These are phyloP conservation scores for Hypsizygus marmoreus DNA, from an alignment of 768 basidiomycete genomes.

Conservation along the genomic window DNA sequence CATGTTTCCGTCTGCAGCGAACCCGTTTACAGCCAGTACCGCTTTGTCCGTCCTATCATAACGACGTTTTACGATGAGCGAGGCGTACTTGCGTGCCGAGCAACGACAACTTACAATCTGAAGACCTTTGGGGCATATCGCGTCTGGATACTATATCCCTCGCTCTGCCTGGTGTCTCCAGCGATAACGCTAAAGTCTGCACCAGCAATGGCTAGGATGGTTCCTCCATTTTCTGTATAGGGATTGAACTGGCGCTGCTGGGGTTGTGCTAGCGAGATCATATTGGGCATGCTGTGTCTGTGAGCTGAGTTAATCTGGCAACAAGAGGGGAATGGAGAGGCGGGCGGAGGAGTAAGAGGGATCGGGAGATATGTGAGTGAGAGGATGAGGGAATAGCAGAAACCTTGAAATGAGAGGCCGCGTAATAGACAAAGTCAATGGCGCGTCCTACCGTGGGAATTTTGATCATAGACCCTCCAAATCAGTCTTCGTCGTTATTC, in stretches of 20 bases:
- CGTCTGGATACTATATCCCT: slow-evolving; percentile 98
- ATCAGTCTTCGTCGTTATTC: slow-evolving; percentile 25
- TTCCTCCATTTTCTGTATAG: slow-evolving; percentile 92
- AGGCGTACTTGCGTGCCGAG: slow-evolving; percentile 6
- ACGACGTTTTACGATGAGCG: slow-evolving; percentile 9
- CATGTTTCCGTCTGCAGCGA: slow-evolving; percentile 96
- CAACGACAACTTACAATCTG: slow-evolving; percentile 65
- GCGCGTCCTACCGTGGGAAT: slow-evolving; percentile 45
- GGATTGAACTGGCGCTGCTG: slow-evolving; percentile 79
- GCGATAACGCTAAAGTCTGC: slow-evolving; percentile 93
- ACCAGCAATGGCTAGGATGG: slow-evolving; percentile 95
- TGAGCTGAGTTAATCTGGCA: slow-evolving; percentile 1
- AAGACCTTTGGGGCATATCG: slow-evolving; percentile 97
- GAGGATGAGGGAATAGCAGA: slow-evolving; percentile 30
- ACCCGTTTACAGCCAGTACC: slow-evolving; percentile 94
- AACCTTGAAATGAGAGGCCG: slow-evolving; percentile 37
- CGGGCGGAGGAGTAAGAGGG: slow-evolving; percentile 18
- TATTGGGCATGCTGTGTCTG: slow-evolving; percentile 34
- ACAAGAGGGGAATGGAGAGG: slow-evolving; percentile 12
- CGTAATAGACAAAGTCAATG: slow-evolving; percentile 40
- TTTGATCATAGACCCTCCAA: slow-evolving; percentile 14
- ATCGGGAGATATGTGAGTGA: slow-evolving; percentile 17
- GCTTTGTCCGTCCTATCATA: slow-evolving; percentile 81
- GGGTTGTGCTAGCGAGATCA: slow-evolving; percentile 38
- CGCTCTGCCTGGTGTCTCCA: slow-evolving; percentile 94